These are phyloP conservation scores for Pisolithus thermaeus DNA, from an alignment of 1,284 basidiomycete genomes.

Conservation along the genomic window DNA sequence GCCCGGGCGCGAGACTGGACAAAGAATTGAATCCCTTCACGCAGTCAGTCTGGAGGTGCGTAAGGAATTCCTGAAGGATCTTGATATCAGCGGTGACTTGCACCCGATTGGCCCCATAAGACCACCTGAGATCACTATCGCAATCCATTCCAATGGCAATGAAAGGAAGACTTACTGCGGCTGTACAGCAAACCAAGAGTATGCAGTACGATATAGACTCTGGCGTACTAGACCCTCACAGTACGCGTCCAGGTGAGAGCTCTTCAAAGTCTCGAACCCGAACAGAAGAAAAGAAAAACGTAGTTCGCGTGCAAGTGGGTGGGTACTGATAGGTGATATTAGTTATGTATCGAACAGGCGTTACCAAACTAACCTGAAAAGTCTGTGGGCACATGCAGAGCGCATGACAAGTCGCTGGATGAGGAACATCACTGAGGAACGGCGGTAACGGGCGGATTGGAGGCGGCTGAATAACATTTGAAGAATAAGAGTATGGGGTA, in stretches of 20 bases:
- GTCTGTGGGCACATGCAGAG: slow-evolving; percentile 60
- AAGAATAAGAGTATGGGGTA: slow-evolving; percentile 81
- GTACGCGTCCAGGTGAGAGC: slow-evolving; percentile 79
- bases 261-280: slow-evolving; percentile 88
- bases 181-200: slow-evolving; percentile 88
- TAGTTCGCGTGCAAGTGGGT: slow-evolving; percentile 86
- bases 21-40: slow-evolving; percentile 61
- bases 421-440: slow-evolving; percentile 80
- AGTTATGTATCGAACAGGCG: slow-evolving; percentile 1
- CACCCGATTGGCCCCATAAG: slow-evolving; percentile 87
- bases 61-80: slow-evolving; percentile 79
- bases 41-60: slow-evolving; percentile 69
- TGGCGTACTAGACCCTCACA: slow-evolving; percentile 80
- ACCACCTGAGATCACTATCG: slow-evolving; percentile 60
- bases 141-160: not conserved
- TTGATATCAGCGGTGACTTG: slow-evolving; percentile 89
- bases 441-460: slow-evolving; percentile 89
- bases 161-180: slow-evolving; percentile 61
- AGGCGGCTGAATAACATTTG: slow-evolving; percentile 91
- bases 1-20: slow-evolving; percentile 61
- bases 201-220: slow-evolving; percentile 73
- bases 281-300: slow-evolving; percentile 89
- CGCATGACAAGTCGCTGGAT: slow-evolving; percentile 82
- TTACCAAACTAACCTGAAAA: slow-evolving; percentile 57
- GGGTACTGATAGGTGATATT: slow-evolving; percentile 54